These are phyloP conservation scores for Phlebiopsis gigantea DNA, from an alignment of 768 basidiomycete genomes.

Conservation along the genomic window DNA sequence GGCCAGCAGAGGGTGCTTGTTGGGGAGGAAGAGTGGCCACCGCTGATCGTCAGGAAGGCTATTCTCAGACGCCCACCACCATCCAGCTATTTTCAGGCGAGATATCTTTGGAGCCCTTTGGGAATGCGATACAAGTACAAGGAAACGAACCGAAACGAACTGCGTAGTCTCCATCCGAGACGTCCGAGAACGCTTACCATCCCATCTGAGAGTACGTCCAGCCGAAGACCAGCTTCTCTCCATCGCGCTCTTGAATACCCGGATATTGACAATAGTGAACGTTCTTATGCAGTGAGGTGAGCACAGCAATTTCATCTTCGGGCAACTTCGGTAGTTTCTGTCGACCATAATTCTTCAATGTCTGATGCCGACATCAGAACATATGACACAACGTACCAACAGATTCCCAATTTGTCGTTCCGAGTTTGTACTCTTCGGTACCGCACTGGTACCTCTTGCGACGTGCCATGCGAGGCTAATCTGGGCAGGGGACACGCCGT, in stretches of 20 bases:
- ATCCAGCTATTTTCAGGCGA: background rate
- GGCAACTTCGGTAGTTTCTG: conserved; percentile 28
- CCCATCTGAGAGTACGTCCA: conserved; percentile 7
- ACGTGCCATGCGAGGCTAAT: conserved; percentile 50
- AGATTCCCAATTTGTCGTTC: conserved; percentile 47
- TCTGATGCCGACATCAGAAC: background rate
- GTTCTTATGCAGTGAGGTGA: conserved; percentile 29
- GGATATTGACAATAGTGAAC: background rate
- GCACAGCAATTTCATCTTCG: conserved; percentile 28
- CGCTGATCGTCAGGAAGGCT: background rate
- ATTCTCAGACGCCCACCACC: background rate
- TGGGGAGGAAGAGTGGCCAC: background rate
- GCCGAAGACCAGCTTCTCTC: conserved; percentile 1
- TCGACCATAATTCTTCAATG: background rate
- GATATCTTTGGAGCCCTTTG: background rate
- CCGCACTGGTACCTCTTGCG: conserved; percentile 35
- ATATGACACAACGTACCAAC: conserved; percentile 28
- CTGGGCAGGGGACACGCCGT: conserved; percentile 41
- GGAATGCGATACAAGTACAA: background rate
- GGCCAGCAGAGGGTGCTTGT: background rate
- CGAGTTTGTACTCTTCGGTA: conserved; percentile 44
- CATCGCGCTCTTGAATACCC: background rate
- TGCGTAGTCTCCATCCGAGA: no score
- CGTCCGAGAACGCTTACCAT: background rate
- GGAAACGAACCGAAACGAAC: background rate